Evolutionary conservation across 2,329 filamentous ascomycete genomes (phyloP).

Genomic region (Oidium heveae): DNA sequence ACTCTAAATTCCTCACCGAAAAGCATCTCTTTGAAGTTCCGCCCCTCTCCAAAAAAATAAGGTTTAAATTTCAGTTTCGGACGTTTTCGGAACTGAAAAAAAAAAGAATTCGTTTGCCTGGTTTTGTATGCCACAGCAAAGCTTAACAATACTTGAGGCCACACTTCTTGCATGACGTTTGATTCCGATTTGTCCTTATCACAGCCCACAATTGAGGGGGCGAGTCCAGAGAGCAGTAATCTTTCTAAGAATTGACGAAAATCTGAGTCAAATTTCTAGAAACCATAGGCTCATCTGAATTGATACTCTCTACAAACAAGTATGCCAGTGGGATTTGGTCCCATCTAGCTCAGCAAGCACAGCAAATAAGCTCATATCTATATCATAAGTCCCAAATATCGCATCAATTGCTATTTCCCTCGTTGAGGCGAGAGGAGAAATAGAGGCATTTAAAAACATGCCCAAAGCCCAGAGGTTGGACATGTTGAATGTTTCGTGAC

Average conservation of each 20-base stretch:
- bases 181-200: neutral
- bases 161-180: neutral
- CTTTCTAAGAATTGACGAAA: neutral
- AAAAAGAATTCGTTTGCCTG: too few species aligned
- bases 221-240: neutral
- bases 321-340: neutral
- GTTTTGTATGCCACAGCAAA: neutral
- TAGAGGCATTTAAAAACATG: neutral
- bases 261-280: neutral
- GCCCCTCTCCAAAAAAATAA: too few species aligned
- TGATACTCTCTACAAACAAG: neutral
- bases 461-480: neutral
- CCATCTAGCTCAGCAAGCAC: neutral
- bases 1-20: too few species aligned
- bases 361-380: neutral
- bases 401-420: neutral
- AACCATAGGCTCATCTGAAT: neutral
- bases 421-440: neutral
- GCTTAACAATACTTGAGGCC: neutral
- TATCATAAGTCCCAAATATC: neutral
- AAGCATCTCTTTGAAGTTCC: too few species aligned
- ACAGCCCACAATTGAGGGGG: neutral
- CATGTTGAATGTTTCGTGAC: neutral
- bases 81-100: too few species aligned
- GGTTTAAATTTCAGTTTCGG: too few species aligned